These are phyloP conservation scores for Blastomyces gilchristii DNA, from an alignment of 2,329 filamentous ascomycete species.

Conservation along the genomic window DNA sequence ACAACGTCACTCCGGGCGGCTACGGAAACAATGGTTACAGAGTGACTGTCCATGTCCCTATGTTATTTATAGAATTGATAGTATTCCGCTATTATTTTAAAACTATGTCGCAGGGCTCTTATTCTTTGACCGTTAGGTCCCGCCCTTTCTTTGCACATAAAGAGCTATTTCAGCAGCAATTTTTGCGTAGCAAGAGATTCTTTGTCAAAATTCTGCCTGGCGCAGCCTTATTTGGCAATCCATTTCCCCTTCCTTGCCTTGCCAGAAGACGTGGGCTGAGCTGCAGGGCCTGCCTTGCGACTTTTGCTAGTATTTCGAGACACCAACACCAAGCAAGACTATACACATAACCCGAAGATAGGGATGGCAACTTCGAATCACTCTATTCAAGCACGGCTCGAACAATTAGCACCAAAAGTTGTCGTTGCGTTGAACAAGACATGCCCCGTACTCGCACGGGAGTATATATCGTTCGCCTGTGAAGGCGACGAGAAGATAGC, in stretches of 20 bases:
- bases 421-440: constrained; percentile 11
- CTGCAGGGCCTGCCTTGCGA: neutral
- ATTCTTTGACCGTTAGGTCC: constrained; percentile 1
- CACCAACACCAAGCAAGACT: neutral
- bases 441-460: constrained; percentile 7
- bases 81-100: neutral
- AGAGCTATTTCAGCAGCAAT: neutral
- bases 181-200: neutral
- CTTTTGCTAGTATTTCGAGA: neutral
- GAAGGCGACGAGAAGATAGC: constrained; percentile 12
- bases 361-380: neutral
- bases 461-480: constrained; percentile 9
- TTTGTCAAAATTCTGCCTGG: neutral
- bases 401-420: constrained; percentile 12
- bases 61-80: constrained; percentile 7
- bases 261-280: neutral
- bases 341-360: neutral
- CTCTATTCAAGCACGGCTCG: constrained; percentile 10
- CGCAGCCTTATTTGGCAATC: neutral
- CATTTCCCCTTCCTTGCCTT: neutral
- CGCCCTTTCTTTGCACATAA: neutral
- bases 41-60: neutral
- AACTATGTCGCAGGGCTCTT: neutral
- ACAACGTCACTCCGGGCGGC: constrained; percentile 1
- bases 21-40: neutral